Percentiles rank a stretch among this genome's conserved stretches.
phyloP scores from a whole-genome alignment of 176 grass and related monocot species.

The Ensete ventricosum region DNA sequence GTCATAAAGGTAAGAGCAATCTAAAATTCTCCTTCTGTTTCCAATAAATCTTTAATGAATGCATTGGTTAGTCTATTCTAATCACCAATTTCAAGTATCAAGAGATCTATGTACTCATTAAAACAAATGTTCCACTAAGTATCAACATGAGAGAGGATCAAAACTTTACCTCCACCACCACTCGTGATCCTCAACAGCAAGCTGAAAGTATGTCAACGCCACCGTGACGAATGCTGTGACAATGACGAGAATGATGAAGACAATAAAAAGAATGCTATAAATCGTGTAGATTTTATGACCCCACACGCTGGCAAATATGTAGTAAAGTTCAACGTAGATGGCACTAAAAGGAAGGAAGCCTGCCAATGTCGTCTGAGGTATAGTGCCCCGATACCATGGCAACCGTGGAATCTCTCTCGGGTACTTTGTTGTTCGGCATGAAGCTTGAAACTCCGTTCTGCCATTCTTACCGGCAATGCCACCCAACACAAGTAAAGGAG shows the following conservation, averaged over 20 bases:
- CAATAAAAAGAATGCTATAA: background rate
- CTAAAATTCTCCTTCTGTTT: background rate
- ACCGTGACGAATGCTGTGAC: background rate
- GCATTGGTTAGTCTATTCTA: too few relatives aligned
- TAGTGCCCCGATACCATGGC: background rate
- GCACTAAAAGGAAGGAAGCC: background rate
- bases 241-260: background rate
- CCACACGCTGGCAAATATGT: background rate
- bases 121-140: background rate
- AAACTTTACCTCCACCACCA: background rate
- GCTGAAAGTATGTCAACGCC: background rate
- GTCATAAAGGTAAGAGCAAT: background rate
- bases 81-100: background rate
- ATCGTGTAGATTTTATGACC: background rate
- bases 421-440: background rate
- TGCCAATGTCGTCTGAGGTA: background rate
- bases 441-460: background rate
- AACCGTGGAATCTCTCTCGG: background rate
- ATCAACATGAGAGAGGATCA: background rate
- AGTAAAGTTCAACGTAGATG: background rate
- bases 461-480: background rate
- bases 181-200: background rate
- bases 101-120: background rate
- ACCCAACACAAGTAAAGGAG: background rate
- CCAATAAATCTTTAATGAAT: background rate